Base-by-base conservation (phyloP, 1,284 basidiomycete species). In the Ustilago sp. region DNA sequence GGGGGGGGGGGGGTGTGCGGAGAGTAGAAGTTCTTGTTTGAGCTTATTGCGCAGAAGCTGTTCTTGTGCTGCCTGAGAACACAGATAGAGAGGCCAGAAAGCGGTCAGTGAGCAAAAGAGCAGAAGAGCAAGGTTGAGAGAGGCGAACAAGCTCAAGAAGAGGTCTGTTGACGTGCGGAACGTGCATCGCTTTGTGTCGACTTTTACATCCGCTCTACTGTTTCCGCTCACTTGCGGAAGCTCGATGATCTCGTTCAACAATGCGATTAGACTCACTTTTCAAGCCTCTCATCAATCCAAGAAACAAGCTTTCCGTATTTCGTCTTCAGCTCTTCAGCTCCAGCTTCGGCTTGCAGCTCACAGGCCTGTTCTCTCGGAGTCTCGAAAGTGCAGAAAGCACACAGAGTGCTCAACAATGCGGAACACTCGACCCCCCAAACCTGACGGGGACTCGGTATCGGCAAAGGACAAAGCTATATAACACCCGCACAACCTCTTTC, bases 391-490 rank as follows among this genome's bases (percentile, higher is more conserved):
- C 48, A 12, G 12, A 50, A 50, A 17, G 31, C 15, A 45, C 7
- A 7, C 41, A 32, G n/a, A 32, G 13, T 50, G 52, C 23, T 28
- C 23, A 28, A 28, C 35, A 55, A 41, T 19, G 57, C 57, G 34
- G 34, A 36, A 53, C 4, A 34, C 19, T 45, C 53, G 58, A 36
- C 12, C 34, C 34, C 45, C 57, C 23, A 28, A 28, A 28, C 3
- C 3, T 3, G 23, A 28, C 3, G 2, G 3, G 23, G 23, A 28
- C 23, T 28, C 3, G 23, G 52, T 2, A 9, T 48, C 38, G 17
- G 51, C 51, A 36, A 8, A 17, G 31, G 3, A 59, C 43, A 59
- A 59, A 59, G 57, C 57, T 48, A 59, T 59, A 32, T 36, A 59
- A 19, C 17, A 12, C 48, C 48, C 48, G 48, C 48, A 50, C 48